Percentiles rank a stretch among this genome's conserved stretches.
These are phyloP conservation scores for Colletotrichum lini DNA, from an alignment of 2,329 filamentous ascomycete species.

Conservation along the genomic window DNA sequence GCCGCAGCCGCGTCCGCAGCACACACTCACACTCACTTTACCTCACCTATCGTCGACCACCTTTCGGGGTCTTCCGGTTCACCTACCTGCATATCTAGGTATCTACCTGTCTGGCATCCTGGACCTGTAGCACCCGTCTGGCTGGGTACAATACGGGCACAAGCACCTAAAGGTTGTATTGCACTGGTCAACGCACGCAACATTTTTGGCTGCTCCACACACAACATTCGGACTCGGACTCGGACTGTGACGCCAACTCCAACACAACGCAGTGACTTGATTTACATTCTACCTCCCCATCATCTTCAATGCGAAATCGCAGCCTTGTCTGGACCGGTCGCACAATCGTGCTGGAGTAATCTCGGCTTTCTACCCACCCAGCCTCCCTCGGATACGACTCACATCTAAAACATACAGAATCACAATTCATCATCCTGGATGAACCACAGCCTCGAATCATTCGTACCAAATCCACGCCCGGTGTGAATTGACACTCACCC, in stretches of 20 bases:
- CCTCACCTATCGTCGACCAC: background rate
- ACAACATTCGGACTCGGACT: background rate
- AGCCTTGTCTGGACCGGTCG: conserved; percentile 8
- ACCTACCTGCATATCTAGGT: too few species aligned
- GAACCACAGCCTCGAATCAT: conserved; percentile 5
- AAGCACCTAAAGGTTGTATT: conserved; percentile 2
- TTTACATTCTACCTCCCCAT: background rate
- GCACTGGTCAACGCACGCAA: conserved; percentile 25
- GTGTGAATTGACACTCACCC: background rate
- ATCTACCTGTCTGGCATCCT: background rate
- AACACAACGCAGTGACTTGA: background rate
- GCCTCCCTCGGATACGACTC: conserved; percentile 1
- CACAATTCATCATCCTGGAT: conserved; percentile 9
- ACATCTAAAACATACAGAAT: background rate
- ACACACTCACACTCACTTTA: conserved; percentile 14
- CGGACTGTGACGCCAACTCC: background rate
- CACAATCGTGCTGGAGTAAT: conserved; percentile 12
- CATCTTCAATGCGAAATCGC: conserved; percentile 34
- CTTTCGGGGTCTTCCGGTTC: background rate
- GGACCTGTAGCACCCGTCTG: background rate
- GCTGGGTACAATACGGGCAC: conserved; percentile 6
- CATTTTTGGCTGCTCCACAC: conserved; percentile 16
- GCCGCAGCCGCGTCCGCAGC: conserved; percentile 1
- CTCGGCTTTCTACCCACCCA: conserved; percentile 4
- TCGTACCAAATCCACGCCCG: background rate